These are phyloP conservation scores for Cyamopsis tetragonoloba DNA, from an alignment of 306 rosid genomes.

Conservation along the genomic window DNA sequence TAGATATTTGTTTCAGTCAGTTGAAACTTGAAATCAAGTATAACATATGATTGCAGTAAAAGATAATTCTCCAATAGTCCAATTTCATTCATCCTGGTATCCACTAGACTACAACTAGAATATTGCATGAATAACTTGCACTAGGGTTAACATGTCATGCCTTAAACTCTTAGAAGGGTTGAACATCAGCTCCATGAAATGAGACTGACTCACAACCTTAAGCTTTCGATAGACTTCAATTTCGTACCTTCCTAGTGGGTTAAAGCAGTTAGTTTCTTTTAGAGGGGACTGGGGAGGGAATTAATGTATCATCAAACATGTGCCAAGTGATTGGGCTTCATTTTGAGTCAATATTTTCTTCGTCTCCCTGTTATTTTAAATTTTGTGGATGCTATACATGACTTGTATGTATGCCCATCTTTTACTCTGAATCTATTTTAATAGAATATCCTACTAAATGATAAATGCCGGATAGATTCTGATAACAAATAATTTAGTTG, in stretches of 20 bases:
- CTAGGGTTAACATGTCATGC: background rate
- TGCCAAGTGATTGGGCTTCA: background rate
- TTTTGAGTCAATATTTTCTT: background rate
- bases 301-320: background rate
- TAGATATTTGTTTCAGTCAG: background rate
- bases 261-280: background rate
- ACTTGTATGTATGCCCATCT: constrained; percentile 20
- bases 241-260: background rate
- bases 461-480: background rate
- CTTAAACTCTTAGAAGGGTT: background rate
- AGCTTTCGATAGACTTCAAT: background rate
- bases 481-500: constrained; percentile 10
- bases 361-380: background rate
- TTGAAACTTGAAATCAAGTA: background rate
- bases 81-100: background rate
- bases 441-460: background rate
- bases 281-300: background rate
- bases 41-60: background rate
- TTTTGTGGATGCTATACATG: background rate
- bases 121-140: background rate
- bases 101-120: background rate
- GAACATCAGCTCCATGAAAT: background rate
- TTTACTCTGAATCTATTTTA: background rate
- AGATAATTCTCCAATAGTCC: background rate
- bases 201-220: background rate